Percentiles rank a stretch among this genome's conserved stretches.
phyloP scores from a whole-genome alignment of 2,329 filamentous ascomycete species.

The Fusarium sp. region DNA sequence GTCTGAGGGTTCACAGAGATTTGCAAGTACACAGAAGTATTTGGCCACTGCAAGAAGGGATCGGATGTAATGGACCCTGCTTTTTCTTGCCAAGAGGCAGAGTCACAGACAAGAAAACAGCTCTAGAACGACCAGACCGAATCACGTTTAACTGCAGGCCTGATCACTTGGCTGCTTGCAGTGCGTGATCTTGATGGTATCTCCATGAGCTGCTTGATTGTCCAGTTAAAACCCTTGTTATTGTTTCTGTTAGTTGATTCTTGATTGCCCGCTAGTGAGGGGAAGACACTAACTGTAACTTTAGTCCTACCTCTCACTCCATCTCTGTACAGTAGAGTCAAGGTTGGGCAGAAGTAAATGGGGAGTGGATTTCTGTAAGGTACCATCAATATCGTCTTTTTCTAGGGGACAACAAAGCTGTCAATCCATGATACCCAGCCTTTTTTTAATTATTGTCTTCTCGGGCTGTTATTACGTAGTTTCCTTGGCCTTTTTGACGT shows the following conservation, averaged over 20 bases:
- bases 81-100: conserved; percentile 16
- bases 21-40: conserved; percentile 2
- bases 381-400: neutral
- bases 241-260: neutral
- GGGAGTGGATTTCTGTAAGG: neutral
- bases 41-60: conserved; percentile 13
- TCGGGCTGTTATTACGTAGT: neutral
- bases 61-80: conserved; percentile 17
- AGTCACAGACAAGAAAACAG: conserved; percentile 1
- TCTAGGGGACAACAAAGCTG: neutral
- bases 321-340: neutral
- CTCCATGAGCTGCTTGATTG: conserved; percentile 12
- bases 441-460: neutral
- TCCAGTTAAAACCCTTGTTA: conserved; percentile 15
- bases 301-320: neutral
- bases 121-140: conserved; percentile 27
- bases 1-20: conserved; percentile 4
- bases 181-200: conserved; percentile 34
- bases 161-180: conserved; percentile 35
- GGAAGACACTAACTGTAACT: neutral
- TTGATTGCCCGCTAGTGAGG: conserved; percentile 15
- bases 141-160: conserved; percentile 30
- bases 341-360: neutral
- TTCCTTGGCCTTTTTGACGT: neutral
- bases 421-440: neutral